Base-by-base conservation (phyloP, 2,329 filamentous ascomycete genomes). In the Trichoderma sp. region DNA sequence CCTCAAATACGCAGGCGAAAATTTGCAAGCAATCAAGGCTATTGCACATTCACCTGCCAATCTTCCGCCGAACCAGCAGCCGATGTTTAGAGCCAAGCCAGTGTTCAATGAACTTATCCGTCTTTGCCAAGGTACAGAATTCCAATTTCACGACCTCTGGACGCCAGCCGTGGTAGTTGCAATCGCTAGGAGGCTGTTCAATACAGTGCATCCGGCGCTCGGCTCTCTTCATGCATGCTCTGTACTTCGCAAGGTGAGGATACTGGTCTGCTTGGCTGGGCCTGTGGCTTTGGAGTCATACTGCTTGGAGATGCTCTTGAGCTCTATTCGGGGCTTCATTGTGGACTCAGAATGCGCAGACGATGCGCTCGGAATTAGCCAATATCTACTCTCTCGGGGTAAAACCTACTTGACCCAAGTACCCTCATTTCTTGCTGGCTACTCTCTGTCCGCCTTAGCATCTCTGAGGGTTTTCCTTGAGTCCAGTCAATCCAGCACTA, bases 191-290 rank as follows among this genome's bases (percentile, higher is more conserved):
- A 91, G 88, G 74, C 86, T 99, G 3, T 84, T 99, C 70, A 92
- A 94, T 78, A 91, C 91, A 1, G 91, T 98, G 21, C 91, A 97
- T 77, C 88, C 92, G 24, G 93, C 94, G 0, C 84, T 98, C 6
- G 97, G 96, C 0, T 92, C 96, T 24, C 84, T 98, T 6, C 93
- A 98, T 80, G 92, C 93, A 47, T 96, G 94, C 79, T 92, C 94
- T 2, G 90, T 97, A 4, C 87, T 99, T 66, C 91, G 95, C 51
- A 97, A 97, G 78, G 87, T 98, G 61, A 88, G 94, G 39, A 88
- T 98, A 9, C 82, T 98, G 18, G 87, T 98, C 30, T 92, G 90
- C 72, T 83, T 98, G 60, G 92, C 94, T 30, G 94, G 94, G 0
- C 80, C 88, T 0, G 86, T 90, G 65, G 93, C 92, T n/a, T 85